These are phyloP conservation scores for Trichoderma aggressivum DNA, from an alignment of 2,329 filamentous ascomycete genomes.

Conservation along the genomic window DNA sequence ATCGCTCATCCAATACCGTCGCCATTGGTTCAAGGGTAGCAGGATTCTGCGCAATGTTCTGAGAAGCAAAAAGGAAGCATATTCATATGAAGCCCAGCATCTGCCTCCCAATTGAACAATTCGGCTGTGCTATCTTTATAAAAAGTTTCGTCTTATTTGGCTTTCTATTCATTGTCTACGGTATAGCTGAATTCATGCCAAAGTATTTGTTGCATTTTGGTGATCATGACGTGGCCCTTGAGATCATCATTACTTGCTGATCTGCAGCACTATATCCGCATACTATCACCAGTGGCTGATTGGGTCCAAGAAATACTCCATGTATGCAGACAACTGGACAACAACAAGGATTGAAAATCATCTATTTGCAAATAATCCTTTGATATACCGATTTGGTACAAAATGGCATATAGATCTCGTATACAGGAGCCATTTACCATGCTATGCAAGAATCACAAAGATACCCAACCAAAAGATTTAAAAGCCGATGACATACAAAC, in stretches of 20 bases:
- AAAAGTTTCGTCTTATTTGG: neutral
- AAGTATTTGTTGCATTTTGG: neutral
- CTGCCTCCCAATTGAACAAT: neutral
- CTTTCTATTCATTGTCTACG: neutral
- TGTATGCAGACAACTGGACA: neutral
- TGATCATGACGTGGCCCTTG: neutral
- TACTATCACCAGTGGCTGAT: neutral
- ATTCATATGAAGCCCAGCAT: neutral
- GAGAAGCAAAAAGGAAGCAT: neutral
- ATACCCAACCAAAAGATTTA: neutral
- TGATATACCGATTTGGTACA: neutral
- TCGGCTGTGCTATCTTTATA: neutral
- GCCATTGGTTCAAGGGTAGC: neutral
- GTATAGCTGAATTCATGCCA: neutral
- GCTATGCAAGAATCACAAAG: neutral
- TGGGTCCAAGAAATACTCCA: neutral
- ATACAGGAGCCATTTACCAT: neutral
- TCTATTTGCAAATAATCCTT: neutral
- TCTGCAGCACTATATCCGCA: neutral
- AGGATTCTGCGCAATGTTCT: neutral
- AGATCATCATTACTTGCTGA: neutral
- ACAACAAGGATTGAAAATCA: neutral
- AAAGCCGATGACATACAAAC: neutral
- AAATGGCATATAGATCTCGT: neutral
- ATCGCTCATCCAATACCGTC: neutral